These are phyloP conservation scores for Cunninghamia lanceolata DNA, from an alignment of 75 land plant species.

Conservation along the genomic window DNA sequence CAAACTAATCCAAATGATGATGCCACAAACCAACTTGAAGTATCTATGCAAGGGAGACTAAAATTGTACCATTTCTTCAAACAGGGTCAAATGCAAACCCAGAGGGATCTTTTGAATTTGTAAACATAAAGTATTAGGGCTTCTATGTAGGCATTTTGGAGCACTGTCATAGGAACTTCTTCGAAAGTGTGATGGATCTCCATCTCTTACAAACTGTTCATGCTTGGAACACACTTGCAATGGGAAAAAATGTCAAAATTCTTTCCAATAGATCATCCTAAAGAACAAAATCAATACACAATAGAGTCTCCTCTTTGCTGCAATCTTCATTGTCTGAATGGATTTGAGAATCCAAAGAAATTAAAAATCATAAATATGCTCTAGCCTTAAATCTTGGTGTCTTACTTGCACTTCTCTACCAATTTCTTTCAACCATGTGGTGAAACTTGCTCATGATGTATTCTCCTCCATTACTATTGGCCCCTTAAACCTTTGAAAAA, in stretches of 20 bases:
- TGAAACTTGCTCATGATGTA: no score
- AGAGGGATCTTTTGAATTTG: conserved; percentile 36
- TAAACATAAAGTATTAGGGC: conserved; percentile 90
- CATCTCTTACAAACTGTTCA: conserved; percentile 82
- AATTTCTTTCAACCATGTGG: no score
- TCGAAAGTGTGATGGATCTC: conserved; percentile 52
- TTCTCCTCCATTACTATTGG: no score
- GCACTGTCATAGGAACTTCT: conserved; percentile 44
- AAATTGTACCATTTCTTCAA: conserved; percentile 67
- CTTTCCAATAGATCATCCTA: conserved; percentile 81
- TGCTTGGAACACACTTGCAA: conserved; percentile 67
- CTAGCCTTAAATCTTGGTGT: neutral
- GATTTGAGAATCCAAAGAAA: conserved; percentile 15
- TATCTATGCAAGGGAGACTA: conserved; percentile 60
- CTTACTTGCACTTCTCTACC: neutral
- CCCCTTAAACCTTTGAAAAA: neutral
- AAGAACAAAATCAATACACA: conserved; percentile 42
- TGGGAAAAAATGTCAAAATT: conserved; percentile 64
- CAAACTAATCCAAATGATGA: no score
- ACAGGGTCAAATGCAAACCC: conserved; percentile 73
- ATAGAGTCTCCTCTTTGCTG: neutral
- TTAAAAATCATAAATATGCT: conserved; percentile 2
- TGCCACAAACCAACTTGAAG: conserved; percentile 35
- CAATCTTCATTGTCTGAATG: conserved; percentile 27
- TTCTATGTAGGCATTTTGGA: conserved; percentile 34